Evolutionary conservation across 2,329 filamentous ascomycete species (phyloP), one percentile per base, ranked within the genome.

Genomic region (Aspergillus sp.): DNA sequence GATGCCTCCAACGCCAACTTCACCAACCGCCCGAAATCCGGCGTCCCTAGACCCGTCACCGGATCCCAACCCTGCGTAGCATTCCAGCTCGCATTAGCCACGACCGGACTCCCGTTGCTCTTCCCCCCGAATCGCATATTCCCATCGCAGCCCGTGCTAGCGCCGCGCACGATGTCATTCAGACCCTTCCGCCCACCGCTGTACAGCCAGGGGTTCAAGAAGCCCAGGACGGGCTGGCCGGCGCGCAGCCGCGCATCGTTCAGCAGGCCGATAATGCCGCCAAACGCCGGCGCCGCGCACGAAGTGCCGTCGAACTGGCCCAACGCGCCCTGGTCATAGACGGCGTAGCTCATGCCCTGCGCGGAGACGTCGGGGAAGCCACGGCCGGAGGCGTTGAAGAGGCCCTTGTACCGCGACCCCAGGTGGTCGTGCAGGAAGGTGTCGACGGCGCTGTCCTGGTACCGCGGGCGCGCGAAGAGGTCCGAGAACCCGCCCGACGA

Each of bases 191-290:
- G 57, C 3, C 65, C 73, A 19, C 57, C 55, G 27, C 60, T 61
- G 57, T 82, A 83, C 4, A 82, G 57, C 75, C 77, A 81, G 0
- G 79, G 79, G 55, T 83, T 82, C 41, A 82, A 50, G 65, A 79
- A 82, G 0, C 80, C 80, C 39, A 82, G 63, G 0, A 70, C 61
- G 0, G 71, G 58, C 57, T 76, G 73, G 4, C 75, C 75, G 5
- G 63, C 65, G 0, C 71, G 63, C 12, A 83, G 61, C 32, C 79
- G 68, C 0, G 76, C 78, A 54, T 84, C 81, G 54, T 85, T 85
- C 47, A 85, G 65, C 3, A 85, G 71, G 1, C 77, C 70, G 36
- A 86, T 67, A 42, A 85, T 70, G 5, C 72, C 76, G 0, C 78
- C 76, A 27, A 79, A 78, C 0, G 79, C 66, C 0, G 83, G 83